Conservation (phyloP, 2,329 filamentous ascomycete species). For the Neurospora sp. region DNA sequence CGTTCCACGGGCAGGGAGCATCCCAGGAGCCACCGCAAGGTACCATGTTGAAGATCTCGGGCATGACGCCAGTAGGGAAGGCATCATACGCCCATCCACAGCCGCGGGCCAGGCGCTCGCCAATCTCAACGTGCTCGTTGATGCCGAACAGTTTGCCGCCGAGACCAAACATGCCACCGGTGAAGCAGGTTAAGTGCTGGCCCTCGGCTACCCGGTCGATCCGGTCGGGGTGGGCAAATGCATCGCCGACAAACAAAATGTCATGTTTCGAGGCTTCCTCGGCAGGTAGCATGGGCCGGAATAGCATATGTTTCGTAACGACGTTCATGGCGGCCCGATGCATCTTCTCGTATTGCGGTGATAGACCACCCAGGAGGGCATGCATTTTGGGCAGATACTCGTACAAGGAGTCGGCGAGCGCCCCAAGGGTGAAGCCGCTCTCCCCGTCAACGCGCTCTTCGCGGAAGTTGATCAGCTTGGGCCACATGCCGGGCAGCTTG, state of each 20-base stretch:
- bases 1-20: slow-evolving; percentile 27
- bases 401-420: neutral
- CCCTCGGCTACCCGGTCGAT: slow-evolving; percentile 24
- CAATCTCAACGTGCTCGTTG: slow-evolving; percentile 35
- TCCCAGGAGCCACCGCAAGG: slow-evolving; percentile 26
- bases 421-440: too few species aligned
- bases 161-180: slow-evolving; percentile 38
- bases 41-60: slow-evolving; percentile 42
- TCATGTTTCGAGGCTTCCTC: slow-evolving; percentile 50
- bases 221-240: slow-evolving; percentile 11
- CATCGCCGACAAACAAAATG: slow-evolving; percentile 49
- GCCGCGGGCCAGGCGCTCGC: slow-evolving; percentile 39
- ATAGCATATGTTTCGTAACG: slow-evolving; percentile 54
- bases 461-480: too few species aligned
- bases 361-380: slow-evolving; percentile 54
- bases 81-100: slow-evolving; percentile 49
- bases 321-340: slow-evolving; percentile 52
- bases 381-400: slow-evolving; percentile 55
- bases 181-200: slow-evolving; percentile 38
- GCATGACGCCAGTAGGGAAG: slow-evolving; percentile 49
- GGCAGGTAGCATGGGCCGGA: slow-evolving; percentile 55
- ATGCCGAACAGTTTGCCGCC: slow-evolving; percentile 35
- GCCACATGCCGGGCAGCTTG: slow-evolving; percentile 69
- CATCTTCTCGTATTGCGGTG: slow-evolving; percentile 52
- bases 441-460: too few species aligned